A percentile compares a stretch with the other conserved stretches of the same genome.
phyloP scores from a whole-genome alignment of 345 rosid species.

The Brassica carinata region DNA sequence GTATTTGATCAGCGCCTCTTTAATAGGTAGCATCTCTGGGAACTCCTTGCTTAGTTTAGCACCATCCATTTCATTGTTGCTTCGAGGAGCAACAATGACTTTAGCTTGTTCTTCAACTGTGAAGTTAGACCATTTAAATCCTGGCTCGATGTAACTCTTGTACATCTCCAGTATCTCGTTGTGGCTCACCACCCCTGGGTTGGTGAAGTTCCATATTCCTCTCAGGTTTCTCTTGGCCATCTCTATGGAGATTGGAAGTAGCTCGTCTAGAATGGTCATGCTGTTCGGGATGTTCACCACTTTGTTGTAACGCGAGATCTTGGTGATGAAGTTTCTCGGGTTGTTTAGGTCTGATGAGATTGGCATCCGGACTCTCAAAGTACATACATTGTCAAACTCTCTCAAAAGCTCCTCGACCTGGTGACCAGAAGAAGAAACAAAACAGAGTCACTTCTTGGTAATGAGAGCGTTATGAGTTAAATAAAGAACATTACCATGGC shows the following conservation, averaged over 20 bases:
- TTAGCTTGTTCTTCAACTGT: constrained; percentile 57
- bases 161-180: constrained; percentile 62
- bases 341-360: constrained; percentile 60
- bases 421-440: neutral
- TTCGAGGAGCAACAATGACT: constrained; percentile 56
- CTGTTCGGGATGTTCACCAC: constrained; percentile 65
- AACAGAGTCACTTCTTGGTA: constrained; percentile 8
- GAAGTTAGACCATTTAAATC: constrained; percentile 52
- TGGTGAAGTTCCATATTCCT: constrained; percentile 66
- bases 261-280: constrained; percentile 67
- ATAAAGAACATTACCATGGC: constrained; percentile 49
- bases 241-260: constrained; percentile 58
- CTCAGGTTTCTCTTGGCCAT: constrained; percentile 59
- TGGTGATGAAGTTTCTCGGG: constrained; percentile 56
- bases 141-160: constrained; percentile 47
- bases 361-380: constrained; percentile 61
- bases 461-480: neutral
- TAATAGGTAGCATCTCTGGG: constrained; percentile 54
- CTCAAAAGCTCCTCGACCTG: constrained; percentile 62
- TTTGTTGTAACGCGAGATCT: constrained; percentile 51
- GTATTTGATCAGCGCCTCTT: constrained; percentile 53
- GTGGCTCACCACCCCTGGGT: constrained; percentile 63
- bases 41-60: constrained; percentile 55
- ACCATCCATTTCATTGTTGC: constrained; percentile 65
- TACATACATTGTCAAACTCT: constrained; percentile 56